Evolutionary conservation across 2,329 filamentous ascomycete genomes (phyloP).

Genomic region (Clarireedia hainanense): DNA sequence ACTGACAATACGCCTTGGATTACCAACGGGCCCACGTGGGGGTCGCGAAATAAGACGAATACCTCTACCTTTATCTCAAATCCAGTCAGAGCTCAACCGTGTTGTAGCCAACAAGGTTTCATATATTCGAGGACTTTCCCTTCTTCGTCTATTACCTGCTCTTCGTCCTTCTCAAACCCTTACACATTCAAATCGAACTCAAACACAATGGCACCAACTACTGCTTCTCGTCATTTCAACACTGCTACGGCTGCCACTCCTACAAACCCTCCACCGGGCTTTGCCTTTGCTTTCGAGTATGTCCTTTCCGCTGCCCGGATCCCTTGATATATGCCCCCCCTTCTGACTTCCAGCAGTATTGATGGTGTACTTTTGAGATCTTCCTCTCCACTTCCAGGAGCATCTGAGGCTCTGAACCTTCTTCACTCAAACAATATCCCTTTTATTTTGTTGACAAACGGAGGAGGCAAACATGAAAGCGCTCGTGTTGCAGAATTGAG

Average conservation of each 20-base stretch:
- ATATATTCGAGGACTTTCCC: not conserved
- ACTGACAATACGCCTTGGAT: not conserved
- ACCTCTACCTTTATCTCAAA: not conserved
- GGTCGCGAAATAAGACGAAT: not conserved
- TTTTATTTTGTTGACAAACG: conserved; percentile 93
- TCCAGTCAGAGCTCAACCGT: not conserved
- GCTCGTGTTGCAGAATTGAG: conserved; percentile 65
- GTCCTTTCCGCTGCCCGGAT: conserved; percentile 11
- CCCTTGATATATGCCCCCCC: not conserved
- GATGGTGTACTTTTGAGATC: conserved; percentile 92
- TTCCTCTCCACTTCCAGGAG: conserved; percentile 69
- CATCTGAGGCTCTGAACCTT: conserved; percentile 62
- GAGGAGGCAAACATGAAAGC: conserved; percentile 76
- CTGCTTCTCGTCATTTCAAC: conserved; percentile 1
- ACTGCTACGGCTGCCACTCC: not conserved
- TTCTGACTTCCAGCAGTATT: conserved; percentile 38
- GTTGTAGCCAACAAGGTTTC: not conserved
- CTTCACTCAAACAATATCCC: conserved; percentile 71
- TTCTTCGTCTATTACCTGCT: not conserved
- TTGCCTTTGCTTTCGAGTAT: conserved; percentile 51
- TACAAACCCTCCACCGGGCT: conserved; percentile 27
- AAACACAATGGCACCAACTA: not conserved
- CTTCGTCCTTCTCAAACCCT: not conserved
- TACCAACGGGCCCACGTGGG: not conserved
- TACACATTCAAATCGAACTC: not conserved